Evolutionary conservation across 2,329 filamentous ascomycete species (phyloP), one percentile per base, ranked within the genome.

Genomic region (Mycocentrospora acerina): DNA sequence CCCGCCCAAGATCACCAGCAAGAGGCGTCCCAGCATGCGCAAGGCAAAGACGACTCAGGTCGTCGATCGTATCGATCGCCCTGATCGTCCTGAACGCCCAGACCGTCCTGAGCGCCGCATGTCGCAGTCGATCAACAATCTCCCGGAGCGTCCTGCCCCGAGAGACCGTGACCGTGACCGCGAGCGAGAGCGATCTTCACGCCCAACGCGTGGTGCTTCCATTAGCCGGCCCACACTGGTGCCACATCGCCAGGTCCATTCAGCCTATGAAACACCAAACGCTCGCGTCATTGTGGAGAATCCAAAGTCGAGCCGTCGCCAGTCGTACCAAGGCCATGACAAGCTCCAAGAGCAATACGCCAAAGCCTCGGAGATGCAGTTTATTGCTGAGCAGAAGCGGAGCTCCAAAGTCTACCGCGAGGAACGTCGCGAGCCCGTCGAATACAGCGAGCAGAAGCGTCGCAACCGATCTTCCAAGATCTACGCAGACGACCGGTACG

Each of bases 151-250:
- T 32, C 42, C 37, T 28, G 31, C 27, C 10, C n/a, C 37, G 10
- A 40, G 48, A 24, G 50, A 52, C 24, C 42, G 46, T 13, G 48
- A 59, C 13, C 41, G 49, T 24, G 24, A 30, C 13, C 45, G 42
- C 10, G 48, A 48, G 12, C 46, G 50, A 16, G 48, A 48, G 12
- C 46, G 50, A 16, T 11, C 42, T 4, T 36, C 50, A 15, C 48
- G 46, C 27, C 42, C 40, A 38, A 50, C 40, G 8, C 59, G 45
- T 10, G 48, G 57, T 0, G 17, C 41, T 3, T 63, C 60, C 0
- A 24, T 51, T 19, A 60, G 57, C 31, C 62, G 64, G 25, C 67
- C 67, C 7, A 57, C 65, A 4, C 45, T 67, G 15, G 52, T 60
- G 3, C 66, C 59, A 17, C 40, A 57, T 3, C 63, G 62, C 13